These are phyloP conservation scores for Naumovozyma dairenensis DNA, from an alignment of 805 yeast genomes.

Conservation along the genomic window DNA sequence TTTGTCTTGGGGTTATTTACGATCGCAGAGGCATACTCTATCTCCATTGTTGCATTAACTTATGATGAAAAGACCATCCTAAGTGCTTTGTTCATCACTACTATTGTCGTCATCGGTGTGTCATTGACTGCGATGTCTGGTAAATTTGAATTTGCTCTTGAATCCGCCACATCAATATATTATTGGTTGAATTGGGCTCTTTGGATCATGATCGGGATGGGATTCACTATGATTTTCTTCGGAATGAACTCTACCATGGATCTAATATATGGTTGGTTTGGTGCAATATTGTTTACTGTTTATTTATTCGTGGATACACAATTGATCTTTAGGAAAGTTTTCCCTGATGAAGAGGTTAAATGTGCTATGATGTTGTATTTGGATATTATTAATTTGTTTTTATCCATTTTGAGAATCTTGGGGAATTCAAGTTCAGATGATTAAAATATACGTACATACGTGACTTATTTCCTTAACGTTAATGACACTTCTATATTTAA, in stretches of 20 bases:
- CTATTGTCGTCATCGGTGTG: conserved; percentile 64
- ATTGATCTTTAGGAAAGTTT: conserved; percentile 58
- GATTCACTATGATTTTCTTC: conserved; percentile 54
- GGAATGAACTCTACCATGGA: conserved; percentile 55
- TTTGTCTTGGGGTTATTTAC: conserved; percentile 58
- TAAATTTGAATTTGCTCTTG: conserved; percentile 20
- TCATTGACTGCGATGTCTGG: conserved; percentile 72
- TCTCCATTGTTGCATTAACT: conserved; percentile 57
- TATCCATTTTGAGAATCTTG: conserved; percentile 62
- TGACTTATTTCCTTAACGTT: no score
- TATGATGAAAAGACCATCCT: conserved; percentile 55
- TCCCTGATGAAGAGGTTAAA: conserved; percentile 77
- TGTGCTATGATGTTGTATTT: conserved; percentile 72
- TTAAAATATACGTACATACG: no score
- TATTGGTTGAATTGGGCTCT: conserved; percentile 40
- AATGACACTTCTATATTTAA: no score
- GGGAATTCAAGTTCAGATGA: conserved; percentile 23
- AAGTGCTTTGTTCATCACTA: conserved; percentile 62
- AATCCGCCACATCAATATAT: conserved; percentile 28
- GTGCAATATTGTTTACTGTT: conserved; percentile 63
- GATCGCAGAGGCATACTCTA: conserved; percentile 57
- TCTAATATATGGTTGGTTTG: conserved; percentile 57
- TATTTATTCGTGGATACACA: conserved; percentile 79
- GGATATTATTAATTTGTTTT: conserved; percentile 74
- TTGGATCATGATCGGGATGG: conserved; percentile 62